A percentile compares a stretch with the other conserved stretches of the same genome.
Evolutionary conservation across 2,329 filamentous ascomycete genomes (phyloP).

Genomic region (Aspergillus fumigatiaffinis): DNA sequence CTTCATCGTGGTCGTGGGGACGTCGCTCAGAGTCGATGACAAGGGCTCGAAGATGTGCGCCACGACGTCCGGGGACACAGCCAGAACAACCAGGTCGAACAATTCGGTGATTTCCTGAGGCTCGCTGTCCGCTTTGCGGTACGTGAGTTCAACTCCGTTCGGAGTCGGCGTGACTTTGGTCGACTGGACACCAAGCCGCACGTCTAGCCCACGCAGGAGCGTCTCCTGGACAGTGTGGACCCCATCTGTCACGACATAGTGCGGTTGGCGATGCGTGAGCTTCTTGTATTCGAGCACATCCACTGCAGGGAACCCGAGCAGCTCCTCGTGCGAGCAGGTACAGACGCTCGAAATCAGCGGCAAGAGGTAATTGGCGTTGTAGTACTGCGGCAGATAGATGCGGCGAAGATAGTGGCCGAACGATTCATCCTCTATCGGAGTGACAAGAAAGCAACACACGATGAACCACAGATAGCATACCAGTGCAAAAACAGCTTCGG

Average conservation of each 20-base stretch:
- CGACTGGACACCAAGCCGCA: slow-evolving; percentile 11
- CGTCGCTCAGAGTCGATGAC: neutral
- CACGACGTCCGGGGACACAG: slow-evolving; percentile 53
- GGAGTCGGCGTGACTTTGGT: slow-evolving; percentile 4
- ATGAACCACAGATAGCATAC: slow-evolving; percentile 54
- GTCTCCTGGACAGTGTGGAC: slow-evolving; percentile 15
- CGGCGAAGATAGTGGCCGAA: slow-evolving; percentile 49
- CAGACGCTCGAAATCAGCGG: slow-evolving; percentile 43
- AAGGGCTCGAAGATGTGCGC: slow-evolving; percentile 47
- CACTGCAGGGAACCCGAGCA: slow-evolving; percentile 18
- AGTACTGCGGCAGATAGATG: slow-evolving; percentile 48
- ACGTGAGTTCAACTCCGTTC: slow-evolving; percentile 7
- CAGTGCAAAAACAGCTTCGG: slow-evolving; percentile 45
- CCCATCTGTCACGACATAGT: slow-evolving; percentile 18
- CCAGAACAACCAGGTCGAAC: slow-evolving; percentile 45
- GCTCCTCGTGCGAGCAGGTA: slow-evolving; percentile 20
- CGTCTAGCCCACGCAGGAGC: slow-evolving; percentile 6
- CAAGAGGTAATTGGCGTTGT: slow-evolving; percentile 49
- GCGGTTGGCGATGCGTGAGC: slow-evolving; percentile 17
- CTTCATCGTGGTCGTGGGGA: slow-evolving; percentile 49
- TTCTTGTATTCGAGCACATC: slow-evolving; percentile 19
- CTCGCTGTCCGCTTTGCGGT: slow-evolving; percentile 2
- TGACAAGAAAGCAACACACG: slow-evolving; percentile 48
- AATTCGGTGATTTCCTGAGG: slow-evolving; percentile 1
- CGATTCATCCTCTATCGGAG: slow-evolving; percentile 41